Conservation (phyloP, 1,284 basidiomycete genomes). For the Leccinum fallax region DNA sequence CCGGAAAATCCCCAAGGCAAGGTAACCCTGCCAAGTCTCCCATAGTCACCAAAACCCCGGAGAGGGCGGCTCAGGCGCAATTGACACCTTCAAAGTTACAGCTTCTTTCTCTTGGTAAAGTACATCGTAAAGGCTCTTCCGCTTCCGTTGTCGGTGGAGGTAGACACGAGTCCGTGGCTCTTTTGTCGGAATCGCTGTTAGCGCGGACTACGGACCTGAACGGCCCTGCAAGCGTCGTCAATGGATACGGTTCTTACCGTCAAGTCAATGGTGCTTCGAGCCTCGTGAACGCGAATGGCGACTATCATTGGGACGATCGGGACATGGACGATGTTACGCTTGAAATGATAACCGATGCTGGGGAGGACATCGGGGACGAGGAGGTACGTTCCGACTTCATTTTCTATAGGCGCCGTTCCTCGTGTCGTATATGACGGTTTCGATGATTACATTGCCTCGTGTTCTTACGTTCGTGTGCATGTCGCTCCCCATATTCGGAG, state of each 20-base stretch:
- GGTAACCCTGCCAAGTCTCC: conserved; percentile 29
- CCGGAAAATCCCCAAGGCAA: conserved; percentile 24
- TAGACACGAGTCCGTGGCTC: conserved; percentile 19
- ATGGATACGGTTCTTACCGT: conserved; percentile 22
- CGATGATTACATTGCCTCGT: not conserved
- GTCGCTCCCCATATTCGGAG: not conserved
- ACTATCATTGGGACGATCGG: conserved; percentile 33
- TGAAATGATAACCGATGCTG: conserved; percentile 70
- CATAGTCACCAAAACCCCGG: conserved; percentile 23
- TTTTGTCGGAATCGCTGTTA: conserved; percentile 30
- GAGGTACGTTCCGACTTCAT: conserved; percentile 48
- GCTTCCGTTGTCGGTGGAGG: conserved; percentile 19
- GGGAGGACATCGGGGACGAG: conserved; percentile 68
- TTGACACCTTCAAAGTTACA: conserved; percentile 24
- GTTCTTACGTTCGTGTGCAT: not conserved
- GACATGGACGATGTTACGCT: conserved; percentile 46
- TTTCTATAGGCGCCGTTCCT: not conserved
- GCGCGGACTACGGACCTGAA: conserved; percentile 18
- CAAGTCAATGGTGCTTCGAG: conserved; percentile 29
- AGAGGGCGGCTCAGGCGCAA: conserved; percentile 18
- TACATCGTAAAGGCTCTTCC: conserved; percentile 28
- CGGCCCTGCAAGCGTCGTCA: conserved; percentile 21
- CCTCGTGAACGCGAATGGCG: conserved; percentile 24
- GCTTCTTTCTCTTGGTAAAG: conserved; percentile 19
- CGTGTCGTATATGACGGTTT: not conserved